These are phyloP conservation scores for Phytophthora litchii DNA, from an alignment of 352 stramenopile genomes.

Conservation along the genomic window DNA sequence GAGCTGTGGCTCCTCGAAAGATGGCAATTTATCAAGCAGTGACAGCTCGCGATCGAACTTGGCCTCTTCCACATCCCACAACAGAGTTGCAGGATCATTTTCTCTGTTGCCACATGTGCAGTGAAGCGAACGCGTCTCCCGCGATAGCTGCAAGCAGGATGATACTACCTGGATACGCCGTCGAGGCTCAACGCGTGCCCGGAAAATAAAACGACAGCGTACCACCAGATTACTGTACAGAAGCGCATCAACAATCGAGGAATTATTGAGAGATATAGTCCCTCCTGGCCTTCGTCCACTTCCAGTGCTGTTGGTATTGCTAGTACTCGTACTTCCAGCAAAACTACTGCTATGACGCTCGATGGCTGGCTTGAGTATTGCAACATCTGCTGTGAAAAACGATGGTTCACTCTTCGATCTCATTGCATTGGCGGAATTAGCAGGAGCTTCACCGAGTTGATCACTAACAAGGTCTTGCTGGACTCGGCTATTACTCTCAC, in stretches of 20 bases:
- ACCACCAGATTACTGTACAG: slow-evolving; percentile 85
- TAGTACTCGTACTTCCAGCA: slow-evolving; percentile 16
- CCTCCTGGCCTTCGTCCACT: slow-evolving; percentile 10
- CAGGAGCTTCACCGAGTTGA: slow-evolving; percentile 20
- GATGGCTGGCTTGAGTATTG: slow-evolving; percentile 17
- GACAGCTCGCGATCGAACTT: slow-evolving; percentile 71
- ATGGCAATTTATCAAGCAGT: slow-evolving; percentile 66
- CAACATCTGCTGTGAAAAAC: slow-evolving; percentile 19
- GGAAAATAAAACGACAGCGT: slow-evolving; percentile 80
- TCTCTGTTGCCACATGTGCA: slow-evolving; percentile 74
- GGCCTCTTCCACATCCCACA: slow-evolving; percentile 81
- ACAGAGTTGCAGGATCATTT: slow-evolving; percentile 66
- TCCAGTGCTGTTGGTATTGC: slow-evolving; percentile 12
- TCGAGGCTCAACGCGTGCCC: slow-evolving; percentile 74
- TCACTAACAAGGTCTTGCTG: slow-evolving; percentile 47
- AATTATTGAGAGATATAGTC: slow-evolving; percentile 46
- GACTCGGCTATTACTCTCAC: slow-evolving; percentile 50
- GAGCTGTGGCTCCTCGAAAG: slow-evolving; percentile 57
- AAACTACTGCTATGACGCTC: slow-evolving; percentile 34
- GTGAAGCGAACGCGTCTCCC: slow-evolving; percentile 68
- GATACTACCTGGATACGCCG: slow-evolving; percentile 72
- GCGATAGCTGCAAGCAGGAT: slow-evolving; percentile 72
- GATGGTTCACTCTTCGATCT: slow-evolving; percentile 32
- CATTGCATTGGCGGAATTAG: slow-evolving; percentile 19
- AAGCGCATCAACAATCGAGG: slow-evolving; percentile 76